Base-by-base conservation (phyloP, 2,329 filamentous ascomycete genomes). In the Botrytis hyacinthi region DNA sequence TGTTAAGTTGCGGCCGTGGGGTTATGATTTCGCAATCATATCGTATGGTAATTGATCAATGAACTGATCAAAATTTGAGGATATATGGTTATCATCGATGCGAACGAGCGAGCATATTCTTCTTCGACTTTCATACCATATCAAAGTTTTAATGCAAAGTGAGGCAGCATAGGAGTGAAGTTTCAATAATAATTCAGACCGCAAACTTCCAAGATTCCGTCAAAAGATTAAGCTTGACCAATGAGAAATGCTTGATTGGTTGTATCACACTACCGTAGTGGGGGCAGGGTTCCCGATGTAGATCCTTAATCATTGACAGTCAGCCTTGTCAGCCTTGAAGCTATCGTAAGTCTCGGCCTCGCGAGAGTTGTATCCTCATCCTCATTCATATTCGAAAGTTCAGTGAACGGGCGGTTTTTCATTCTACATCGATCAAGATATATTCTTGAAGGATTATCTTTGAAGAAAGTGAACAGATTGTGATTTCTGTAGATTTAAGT, bases 1-100 rank as follows among this genome's bases (percentile, higher is more conserved):
- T 42, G 67, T 66, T 70, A 26, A 62, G 54, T 63, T 63, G 71
- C 71, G 71, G 65, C 35, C 71, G 51, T 67, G 61, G 57, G 74
- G 73, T 77, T 75, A 78, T 74, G 76, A 74, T 59, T 75, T 71
- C 72, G 70, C 76, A 71, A 48, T 63, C 78, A 80, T 80, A 61
- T 75, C 59, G 68, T 68, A 57, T 18, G 73, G 29, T 66, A 71
- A 62, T 71, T 72, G 72, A 72, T 63, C 61, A 71, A 61, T 42
- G 62, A 71, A 74, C 59, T 72, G 74, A 74, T 73, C 65, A 60
- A 71, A 63, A 59, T 48, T 65, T 69, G 59, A 60, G 60, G 63
- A 57, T 42, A 74, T 59, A 59, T 69, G 54, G 70, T 66, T 78
- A 76, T 78, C 76, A 78, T 79, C 60, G 75, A 73, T 73, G 73